Conservation (phyloP, 108 stramenopile genomes). For the Schizochytrium sp. region DNA sequence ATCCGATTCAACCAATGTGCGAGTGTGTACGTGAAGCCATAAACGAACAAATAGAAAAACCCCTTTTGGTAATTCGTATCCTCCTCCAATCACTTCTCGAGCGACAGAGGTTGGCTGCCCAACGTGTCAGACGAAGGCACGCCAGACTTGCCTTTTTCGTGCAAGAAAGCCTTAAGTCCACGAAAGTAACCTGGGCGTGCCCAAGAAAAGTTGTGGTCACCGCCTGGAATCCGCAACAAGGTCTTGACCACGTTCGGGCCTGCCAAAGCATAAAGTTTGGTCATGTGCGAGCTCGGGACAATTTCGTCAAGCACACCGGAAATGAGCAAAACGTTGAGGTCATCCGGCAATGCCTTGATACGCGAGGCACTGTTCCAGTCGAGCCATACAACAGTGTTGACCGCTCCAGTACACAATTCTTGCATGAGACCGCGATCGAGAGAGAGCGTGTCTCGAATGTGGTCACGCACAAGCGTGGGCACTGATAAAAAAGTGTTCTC, state of each 20-base stretch:
- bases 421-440: not conserved
- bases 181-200: not conserved
- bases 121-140: not conserved
- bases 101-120: not conserved
- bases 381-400: not conserved
- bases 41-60: too few species aligned
- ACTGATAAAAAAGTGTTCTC: not conserved
- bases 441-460: not conserved
- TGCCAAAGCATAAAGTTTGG: not conserved
- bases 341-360: not conserved
- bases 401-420: not conserved
- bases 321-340: not conserved
- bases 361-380: not conserved
- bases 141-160: not conserved
- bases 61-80: not conserved
- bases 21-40: too few species aligned
- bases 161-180: not conserved
- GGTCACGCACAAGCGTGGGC: not conserved
- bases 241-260: not conserved
- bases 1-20: too few species aligned
- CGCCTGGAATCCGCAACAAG: not conserved
- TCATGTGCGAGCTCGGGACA: not conserved
- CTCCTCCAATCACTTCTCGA: not conserved
- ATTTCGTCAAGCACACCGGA: not conserved
- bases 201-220: constrained; percentile 21